Evolutionary conservation across 164 flowering plant species (phyloP).

Genomic region (Aristolochia californica): DNA sequence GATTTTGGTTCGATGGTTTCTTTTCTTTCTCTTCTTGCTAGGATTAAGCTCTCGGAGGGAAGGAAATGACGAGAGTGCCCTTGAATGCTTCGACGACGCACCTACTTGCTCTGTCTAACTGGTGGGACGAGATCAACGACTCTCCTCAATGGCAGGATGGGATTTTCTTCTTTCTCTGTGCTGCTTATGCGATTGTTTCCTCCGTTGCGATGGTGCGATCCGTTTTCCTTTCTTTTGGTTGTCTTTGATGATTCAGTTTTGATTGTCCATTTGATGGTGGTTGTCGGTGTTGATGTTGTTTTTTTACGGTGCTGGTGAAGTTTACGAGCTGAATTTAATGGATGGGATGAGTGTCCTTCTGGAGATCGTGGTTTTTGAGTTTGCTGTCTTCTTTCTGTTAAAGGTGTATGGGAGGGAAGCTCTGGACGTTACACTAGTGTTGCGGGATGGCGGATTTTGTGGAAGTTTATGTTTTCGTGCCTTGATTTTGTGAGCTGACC

Average conservation of each 20-base stretch:
- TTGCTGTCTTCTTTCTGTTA: too few species aligned
- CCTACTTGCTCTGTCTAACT: conserved; percentile 16
- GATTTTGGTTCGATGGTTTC: background rate
- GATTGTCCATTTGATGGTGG: background rate
- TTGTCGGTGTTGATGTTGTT: background rate
- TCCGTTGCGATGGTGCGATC: conserved; percentile 60
- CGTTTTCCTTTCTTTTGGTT: conserved; percentile 11
- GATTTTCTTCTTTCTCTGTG: conserved; percentile 73
- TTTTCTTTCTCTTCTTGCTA: background rate
- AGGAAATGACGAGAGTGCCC: conserved; percentile 6
- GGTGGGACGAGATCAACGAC: conserved; percentile 91
- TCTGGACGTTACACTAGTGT: too few species aligned
- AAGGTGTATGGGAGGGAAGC: too few species aligned
- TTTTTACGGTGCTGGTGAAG: background rate
- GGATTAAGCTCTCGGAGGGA: conserved; percentile 1
- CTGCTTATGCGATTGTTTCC: conserved; percentile 79
- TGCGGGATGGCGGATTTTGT: too few species aligned
- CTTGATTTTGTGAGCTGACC: too few species aligned
- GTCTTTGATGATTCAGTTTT: background rate
- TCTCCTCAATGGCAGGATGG: conserved; percentile 81
- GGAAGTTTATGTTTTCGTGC: too few species aligned
- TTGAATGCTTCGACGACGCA: conserved; percentile 5
- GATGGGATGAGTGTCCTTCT: too few species aligned
- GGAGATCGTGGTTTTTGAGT: too few species aligned
- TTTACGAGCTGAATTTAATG: background rate